Percentiles rank a stretch among this genome's conserved stretches.
Conservation (phyloP, 2,329 filamentous ascomycete genomes). For the Dactylellina sp. region DNA sequence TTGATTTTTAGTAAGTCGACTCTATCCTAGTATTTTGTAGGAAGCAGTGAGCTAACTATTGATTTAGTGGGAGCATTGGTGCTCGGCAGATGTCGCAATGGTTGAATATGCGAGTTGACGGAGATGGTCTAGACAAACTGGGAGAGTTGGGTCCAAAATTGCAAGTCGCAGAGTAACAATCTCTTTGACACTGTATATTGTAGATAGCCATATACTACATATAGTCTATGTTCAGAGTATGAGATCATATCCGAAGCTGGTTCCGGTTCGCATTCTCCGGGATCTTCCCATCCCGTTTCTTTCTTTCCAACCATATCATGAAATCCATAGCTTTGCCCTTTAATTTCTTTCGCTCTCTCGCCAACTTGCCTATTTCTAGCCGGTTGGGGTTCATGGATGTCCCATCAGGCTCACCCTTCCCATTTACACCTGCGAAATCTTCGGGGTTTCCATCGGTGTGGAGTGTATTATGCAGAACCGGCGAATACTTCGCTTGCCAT, state of each 20-base stretch:
- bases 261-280: slow-evolving; percentile 8
- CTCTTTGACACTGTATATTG: too few species aligned
- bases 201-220: neutral
- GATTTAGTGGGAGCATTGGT: slow-evolving; percentile 70
- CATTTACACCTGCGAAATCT: slow-evolving; percentile 48
- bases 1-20: slow-evolving; percentile 77
- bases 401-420: slow-evolving; percentile 37
- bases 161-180: slow-evolving; percentile 34
- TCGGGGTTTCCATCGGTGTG: slow-evolving; percentile 27
- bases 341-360: neutral
- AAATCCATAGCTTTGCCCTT: slow-evolving; percentile 1
- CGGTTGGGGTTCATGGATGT: slow-evolving; percentile 28
- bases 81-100: slow-evolving; percentile 76
- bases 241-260: neutral
- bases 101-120: slow-evolving; percentile 80
- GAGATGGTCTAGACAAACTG: slow-evolving; percentile 73
- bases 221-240: neutral
- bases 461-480: slow-evolving; percentile 24
- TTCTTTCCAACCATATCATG: slow-evolving; percentile 22
- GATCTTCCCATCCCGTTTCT: slow-evolving; percentile 37
- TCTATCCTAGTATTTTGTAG: neutral
- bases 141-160: slow-evolving; percentile 64
- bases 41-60: slow-evolving; percentile 7
- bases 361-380: slow-evolving; percentile 30
- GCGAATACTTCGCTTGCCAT: slow-evolving; percentile 41